Evolutionary conservation across 2,329 filamentous ascomycete genomes (phyloP).

Genomic region (Hysterium pulicare): DNA sequence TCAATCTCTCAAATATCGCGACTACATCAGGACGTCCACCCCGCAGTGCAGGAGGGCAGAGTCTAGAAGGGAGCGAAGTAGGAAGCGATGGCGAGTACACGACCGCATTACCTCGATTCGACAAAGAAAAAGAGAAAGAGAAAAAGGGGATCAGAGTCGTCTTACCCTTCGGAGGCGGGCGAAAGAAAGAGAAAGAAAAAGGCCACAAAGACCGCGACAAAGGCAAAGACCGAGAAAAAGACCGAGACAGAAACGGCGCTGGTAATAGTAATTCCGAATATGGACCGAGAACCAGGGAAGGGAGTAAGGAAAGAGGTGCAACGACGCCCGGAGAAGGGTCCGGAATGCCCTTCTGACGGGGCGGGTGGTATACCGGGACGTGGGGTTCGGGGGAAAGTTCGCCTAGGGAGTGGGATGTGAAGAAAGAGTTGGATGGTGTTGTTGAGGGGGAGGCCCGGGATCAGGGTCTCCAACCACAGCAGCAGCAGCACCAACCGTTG

Average conservation of each 20-base stretch:
- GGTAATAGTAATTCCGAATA: conserved; percentile 18
- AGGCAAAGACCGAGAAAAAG: conserved; percentile 30
- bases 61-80: conserved; percentile 31
- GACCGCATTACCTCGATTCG: conserved; percentile 35
- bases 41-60: conserved; percentile 22
- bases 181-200: conserved; percentile 35
- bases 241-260: conserved; percentile 13
- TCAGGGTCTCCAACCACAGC: neutral
- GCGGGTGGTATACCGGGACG: conserved; percentile 1
- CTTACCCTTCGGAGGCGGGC: neutral
- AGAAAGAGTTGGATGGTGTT: neutral
- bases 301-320: conserved; percentile 11
- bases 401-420: neutral
- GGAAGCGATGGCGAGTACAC: conserved; percentile 40
- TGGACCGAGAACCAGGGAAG: conserved; percentile 13
- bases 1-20: conserved; percentile 20
- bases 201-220: conserved; percentile 38
- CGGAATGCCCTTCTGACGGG: conserved; percentile 2
- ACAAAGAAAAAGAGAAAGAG: conserved; percentile 18
- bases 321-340: conserved; percentile 3
- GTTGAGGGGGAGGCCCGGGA: neutral
- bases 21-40: conserved; percentile 20
- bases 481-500: neutral
- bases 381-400: neutral
- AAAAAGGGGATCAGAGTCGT: conserved; percentile 1